These are phyloP conservation scores for Benincasa hispida DNA, from an alignment of 306 rosid species.

Conservation along the genomic window DNA sequence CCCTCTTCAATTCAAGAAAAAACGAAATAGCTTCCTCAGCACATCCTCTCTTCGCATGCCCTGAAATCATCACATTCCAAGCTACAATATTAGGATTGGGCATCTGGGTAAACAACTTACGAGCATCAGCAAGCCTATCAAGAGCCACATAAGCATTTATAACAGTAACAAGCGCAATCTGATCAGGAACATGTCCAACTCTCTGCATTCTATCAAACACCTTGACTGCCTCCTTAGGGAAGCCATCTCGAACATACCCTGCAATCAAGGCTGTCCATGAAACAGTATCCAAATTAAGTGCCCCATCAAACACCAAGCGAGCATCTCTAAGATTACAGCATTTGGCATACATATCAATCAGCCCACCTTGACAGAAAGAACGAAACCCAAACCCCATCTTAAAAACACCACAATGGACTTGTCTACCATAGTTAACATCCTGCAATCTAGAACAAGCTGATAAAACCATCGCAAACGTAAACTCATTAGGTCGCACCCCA, in stretches of 20 bases:
- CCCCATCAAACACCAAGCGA: conserved; percentile 22
- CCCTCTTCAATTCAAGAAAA: conserved; percentile 39
- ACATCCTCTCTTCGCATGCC: conserved; percentile 51
- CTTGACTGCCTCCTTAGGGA: conserved; percentile 39
- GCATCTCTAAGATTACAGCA: conserved; percentile 38
- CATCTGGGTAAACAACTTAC: conserved; percentile 33
- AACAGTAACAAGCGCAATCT: conserved; percentile 39
- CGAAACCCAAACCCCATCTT: conserved; percentile 34
- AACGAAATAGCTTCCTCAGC: conserved; percentile 32
- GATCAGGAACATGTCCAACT: conserved; percentile 36
- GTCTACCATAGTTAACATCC: conserved; percentile 33
- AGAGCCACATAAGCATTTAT: conserved; percentile 29
- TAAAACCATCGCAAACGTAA: conserved; percentile 42
- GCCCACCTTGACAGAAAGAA: conserved; percentile 39
- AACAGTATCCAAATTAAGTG: conserved; percentile 24
- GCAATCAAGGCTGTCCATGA: conserved; percentile 32
- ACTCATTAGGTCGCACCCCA: conserved; percentile 34
- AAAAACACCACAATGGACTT: conserved; percentile 31
- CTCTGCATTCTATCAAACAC: conserved; percentile 7
- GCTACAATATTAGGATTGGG: conserved; percentile 52
- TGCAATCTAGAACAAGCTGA: conserved; percentile 44
- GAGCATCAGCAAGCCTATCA: conserved; percentile 10
- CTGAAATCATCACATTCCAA: conserved; percentile 24
- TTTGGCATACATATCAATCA: conserved; percentile 61
- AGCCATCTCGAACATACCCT: conserved; percentile 44